Percentiles rank a stretch among this genome's conserved stretches.
These are phyloP conservation scores for Schizochytrium sp. DNA, from an alignment of 108 stramenopile species.

Conservation along the genomic window DNA sequence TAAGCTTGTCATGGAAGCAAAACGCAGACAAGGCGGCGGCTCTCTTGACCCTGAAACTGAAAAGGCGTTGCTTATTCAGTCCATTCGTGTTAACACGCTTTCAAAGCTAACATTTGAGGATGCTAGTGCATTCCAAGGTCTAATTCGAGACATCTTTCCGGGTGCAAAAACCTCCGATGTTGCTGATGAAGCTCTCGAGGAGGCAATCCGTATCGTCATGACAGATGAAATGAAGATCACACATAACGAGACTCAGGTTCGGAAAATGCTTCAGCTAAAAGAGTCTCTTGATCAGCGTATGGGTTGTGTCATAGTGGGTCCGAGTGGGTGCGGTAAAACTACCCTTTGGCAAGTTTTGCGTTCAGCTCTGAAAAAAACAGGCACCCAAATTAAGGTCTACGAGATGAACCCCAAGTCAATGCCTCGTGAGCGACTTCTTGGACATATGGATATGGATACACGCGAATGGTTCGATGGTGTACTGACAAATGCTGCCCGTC, in stretches of 20 bases:
- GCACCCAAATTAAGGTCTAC: slow-evolving; percentile 63
- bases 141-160: slow-evolving; percentile 78
- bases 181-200: slow-evolving; percentile 73
- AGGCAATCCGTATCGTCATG: slow-evolving; percentile 76
- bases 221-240: slow-evolving; percentile 60
- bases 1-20: slow-evolving; percentile 68
- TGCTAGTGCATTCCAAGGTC: slow-evolving; percentile 70
- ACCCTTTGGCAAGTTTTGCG: slow-evolving; percentile 74
- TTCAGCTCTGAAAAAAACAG: slow-evolving; percentile 69
- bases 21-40: neutral
- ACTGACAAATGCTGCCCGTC: slow-evolving; percentile 76
- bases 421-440: slow-evolving; percentile 78
- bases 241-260: slow-evolving; percentile 73
- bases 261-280: slow-evolving; percentile 81
- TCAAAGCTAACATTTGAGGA: slow-evolving; percentile 78
- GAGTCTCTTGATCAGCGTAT: slow-evolving; percentile 80
- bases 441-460: slow-evolving; percentile 80
- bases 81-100: slow-evolving; percentile 78
- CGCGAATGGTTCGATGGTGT: slow-evolving; percentile 82
- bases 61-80: slow-evolving; percentile 76
- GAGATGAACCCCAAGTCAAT: slow-evolving; percentile 83
- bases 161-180: slow-evolving; percentile 69
- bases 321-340: slow-evolving; percentile 79
- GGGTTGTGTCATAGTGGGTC: slow-evolving; percentile 81
- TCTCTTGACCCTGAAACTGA: slow-evolving; percentile 58